Base-by-base conservation (phyloP, 2,329 filamentous ascomycete genomes). In the Leptodontidium sp. region DNA sequence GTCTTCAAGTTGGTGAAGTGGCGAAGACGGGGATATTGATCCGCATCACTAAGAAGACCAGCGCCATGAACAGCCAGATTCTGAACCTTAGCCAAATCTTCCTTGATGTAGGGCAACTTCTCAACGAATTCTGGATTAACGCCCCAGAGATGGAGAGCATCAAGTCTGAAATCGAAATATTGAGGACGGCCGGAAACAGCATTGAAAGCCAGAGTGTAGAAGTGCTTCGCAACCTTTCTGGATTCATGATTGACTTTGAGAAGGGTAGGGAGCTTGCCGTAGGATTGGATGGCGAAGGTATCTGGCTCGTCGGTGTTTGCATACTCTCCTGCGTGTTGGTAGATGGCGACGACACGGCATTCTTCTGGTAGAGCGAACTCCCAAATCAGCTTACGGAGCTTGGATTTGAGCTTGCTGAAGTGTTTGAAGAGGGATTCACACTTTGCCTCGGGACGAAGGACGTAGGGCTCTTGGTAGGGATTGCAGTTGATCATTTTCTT, bases 241-340 rank as follows among this genome's bases (percentile, higher is more conserved):
- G 64, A 47, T 21, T 69, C 68, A 6, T 35, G 43, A 43, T 61
- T 66, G 29, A 64, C 61, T 49, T 52, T 59, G 12, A 69, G 64
- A 24, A 69, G 35, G 4, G 32, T 26, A 4, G 61, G 61, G 24
- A 38, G 38, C 35, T 26, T 24, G 24, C 55, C 35, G 35, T 43
- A 59, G 9, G 14, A 40, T 24, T 59, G 35, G 14, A 35, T 43
- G 11, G 38, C 9, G 21, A 24, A 45, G 1, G 24, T 17, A 15
- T 59, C 55, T 43, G 55, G 55, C 14, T 35, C 35, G 11, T 35
- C 35, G 38, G 17, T 43, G 12, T 45, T 15, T 21, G 38, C 35
- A 11, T 59, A 59, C 5, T 9, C 11, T 15, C 55, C 55, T 17
- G 35, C 8, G 15, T 59, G 55, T 17, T 59, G 55, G 9, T 40